Evolutionary conservation across 2,329 filamentous ascomycete species (phyloP), one percentile per base, ranked within the genome.

Genomic region (Verticillium tricorpus): DNA sequence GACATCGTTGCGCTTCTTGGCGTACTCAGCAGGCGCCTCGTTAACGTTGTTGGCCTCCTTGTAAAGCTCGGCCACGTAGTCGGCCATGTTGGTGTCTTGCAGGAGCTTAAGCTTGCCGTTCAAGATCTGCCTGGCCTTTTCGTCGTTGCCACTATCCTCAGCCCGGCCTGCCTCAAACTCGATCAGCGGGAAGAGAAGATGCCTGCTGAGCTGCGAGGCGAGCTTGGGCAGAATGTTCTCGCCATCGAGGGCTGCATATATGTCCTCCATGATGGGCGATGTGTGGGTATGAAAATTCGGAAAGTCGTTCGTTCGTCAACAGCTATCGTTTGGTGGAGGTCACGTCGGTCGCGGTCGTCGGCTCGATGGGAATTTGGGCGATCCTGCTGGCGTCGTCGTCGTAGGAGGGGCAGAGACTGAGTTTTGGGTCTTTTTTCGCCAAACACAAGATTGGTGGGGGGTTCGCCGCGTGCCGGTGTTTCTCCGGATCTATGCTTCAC

Each of bases 61-160:
- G 83, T 96, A 92, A 68, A 99, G 82, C 72, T 89, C 91, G 73
- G 93, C 93, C 60, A 98, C 92, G 76, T 96, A 99, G 79, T 99
- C 95, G 72, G 90, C 95, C 95, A 99, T 99, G 84, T 98, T 97
- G 72, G 95, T 98, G 77, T 93, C 89, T 82, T 96, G 94, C 69
- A 99, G 87, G 63, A 99, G 88, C 79, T 94, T 89, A 77, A 94
- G 97, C 79, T 97, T 97, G 70, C 93, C 88, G 74, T 90, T 87
- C 66, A 89, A 89, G 70, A 96, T 89, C 76, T 93, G 89, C 71
- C 82, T 82, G 61, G 85, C 78, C 77, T 84, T 78, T 45, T 74
- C 78, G 65, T 81, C 80, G 64, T 85, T 81, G 71, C 84, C 85
- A 69, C 87, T 85, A 72, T 93, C 90, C 75, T 93, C 89, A 68